A percentile compares a stretch with the other conserved stretches of the same genome.
Conservation (phyloP, 129 eudicot species). For the Silybum marianum region DNA sequence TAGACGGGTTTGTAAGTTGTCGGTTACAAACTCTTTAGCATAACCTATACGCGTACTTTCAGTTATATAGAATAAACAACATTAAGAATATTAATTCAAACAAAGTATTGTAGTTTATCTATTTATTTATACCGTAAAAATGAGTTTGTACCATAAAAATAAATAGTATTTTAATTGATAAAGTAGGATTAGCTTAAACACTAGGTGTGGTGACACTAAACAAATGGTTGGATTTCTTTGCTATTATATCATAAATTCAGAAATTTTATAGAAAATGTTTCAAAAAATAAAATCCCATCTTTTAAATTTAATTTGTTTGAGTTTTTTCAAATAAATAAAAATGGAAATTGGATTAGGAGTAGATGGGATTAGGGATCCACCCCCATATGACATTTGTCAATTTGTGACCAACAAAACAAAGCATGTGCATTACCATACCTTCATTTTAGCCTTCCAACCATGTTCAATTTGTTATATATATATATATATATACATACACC, state of each 20-base stretch:
- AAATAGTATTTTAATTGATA: neutral
- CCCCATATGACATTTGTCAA: constrained; percentile 35
- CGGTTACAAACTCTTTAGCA: too few relatives aligned
- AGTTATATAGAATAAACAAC: too few relatives aligned
- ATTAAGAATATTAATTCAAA: too few relatives aligned
- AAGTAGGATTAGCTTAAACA: neutral
- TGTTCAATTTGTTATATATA: constrained; percentile 14
- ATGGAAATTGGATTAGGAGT: neutral
- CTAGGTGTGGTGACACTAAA: neutral
- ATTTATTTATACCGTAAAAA: neutral
- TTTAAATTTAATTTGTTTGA: neutral
- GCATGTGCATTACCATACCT: constrained; percentile 37
- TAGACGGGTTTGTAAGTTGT: too few relatives aligned
- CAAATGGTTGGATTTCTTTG: neutral
- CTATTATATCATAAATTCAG: neutral
- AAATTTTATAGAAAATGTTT: neutral
- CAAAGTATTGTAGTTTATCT: neutral
- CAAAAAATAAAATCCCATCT: neutral
- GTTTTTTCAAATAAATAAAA: neutral
- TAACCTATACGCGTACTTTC: too few relatives aligned
- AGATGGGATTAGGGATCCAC: constrained; percentile 14
- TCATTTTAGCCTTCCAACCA: constrained; percentile 21
- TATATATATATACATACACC: neutral
- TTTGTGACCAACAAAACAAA: constrained; percentile 31
- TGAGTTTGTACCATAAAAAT: neutral